Evolutionary conservation across 2,329 filamentous ascomycete species (phyloP), one percentile per base, ranked within the genome.

Genomic region (Mycosphaerella arachidis): DNA sequence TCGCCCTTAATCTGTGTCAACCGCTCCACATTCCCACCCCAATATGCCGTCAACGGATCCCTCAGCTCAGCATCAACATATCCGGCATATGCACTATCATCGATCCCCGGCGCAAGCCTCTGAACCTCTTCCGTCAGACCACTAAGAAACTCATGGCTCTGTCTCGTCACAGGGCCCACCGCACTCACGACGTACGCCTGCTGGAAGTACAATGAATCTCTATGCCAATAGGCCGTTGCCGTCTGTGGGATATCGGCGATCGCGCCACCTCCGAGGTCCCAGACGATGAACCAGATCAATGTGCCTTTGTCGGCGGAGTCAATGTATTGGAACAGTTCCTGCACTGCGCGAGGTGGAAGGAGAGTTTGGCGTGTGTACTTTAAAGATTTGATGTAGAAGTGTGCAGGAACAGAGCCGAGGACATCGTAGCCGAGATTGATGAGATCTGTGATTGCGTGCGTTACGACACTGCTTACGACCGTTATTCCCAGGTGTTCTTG

Each of bases 1-100:
- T 70, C 68, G 1, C 58, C 54, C 46, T 73, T 71, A 48, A 74
- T 67, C 45, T 54, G 20, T 55, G 72, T 63, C 55, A 75, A 46
- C 48, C 59, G 65, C 53, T 62, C 55, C 29, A 74, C 43, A 58
- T 73, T 74, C 3, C 60, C 59, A n/a, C 65, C 67, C 18, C 68
- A 69, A 53, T 73, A 75, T 37, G 63, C 64, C 55, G 70, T 69
- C 16, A 67, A 64, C 45, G 65, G 63, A n/a, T 71, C 68, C 3
- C 66, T 66, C 55, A 74, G 65, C 33, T 70, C 69, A 56, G 69
- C 63, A 50, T 70, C 68, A 8, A 68, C 58, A 55, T 66, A 67
- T 16, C 63, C 63, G 4, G 63, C 60, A 55, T 63, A 66, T n/a
- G 61, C 66, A 45, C 60, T 61, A 48, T 62, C 58, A 53, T 63